Evolutionary conservation across 257 asterid genomes (phyloP), one percentile per base, ranked within the genome.

Genomic region (Solanum stenotomum): DNA sequence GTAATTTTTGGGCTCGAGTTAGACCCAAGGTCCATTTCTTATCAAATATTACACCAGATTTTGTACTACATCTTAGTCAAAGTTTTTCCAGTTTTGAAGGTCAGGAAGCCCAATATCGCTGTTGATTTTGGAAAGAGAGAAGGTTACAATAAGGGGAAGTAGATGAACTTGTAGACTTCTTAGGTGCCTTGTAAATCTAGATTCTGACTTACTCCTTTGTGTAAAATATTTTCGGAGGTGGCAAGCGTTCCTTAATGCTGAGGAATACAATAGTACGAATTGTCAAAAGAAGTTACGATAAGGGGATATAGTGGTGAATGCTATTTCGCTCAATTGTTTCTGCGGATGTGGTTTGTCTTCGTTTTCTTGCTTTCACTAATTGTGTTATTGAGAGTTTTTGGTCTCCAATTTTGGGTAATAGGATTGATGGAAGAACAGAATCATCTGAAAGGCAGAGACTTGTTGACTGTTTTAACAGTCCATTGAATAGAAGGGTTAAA

Each of bases 341-440:
- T 11, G 20, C 23, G 12, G 71, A 49, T 81, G 27, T 82, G 70
- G 70, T 82, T 49, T 82, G 18, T 31, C 86, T 82, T 49, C 4
- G 3, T 46, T 82, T 82, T 82, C 20, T 82, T 31, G 70, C 42
- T 29, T 82, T 10, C 16, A 81, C n/a, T 77, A 12, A 14, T n/a
- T 38, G 37, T 49, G 68, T 46, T 65, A 46, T 33, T 49, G 38
- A 42, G 16, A 46, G 37, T 18, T 18, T 49, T 82, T 82, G 2
- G n/a, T 33, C 70, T 49, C 70, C 86, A 23, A 23, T n/a, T 49
- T 82, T 90, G 29, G 61, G 23, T 87, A 83, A 89, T 91, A 97
- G 99, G 93, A 91, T 97, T 85, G 99, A 97, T 89, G 99, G 99
- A 89, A 94, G 96, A 90, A 96, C 99, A 1, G 98, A 92, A 90